These are phyloP conservation scores for Sporothrix pseudoabietina DNA, from an alignment of 2,329 filamentous ascomycete species.

Conservation along the genomic window DNA sequence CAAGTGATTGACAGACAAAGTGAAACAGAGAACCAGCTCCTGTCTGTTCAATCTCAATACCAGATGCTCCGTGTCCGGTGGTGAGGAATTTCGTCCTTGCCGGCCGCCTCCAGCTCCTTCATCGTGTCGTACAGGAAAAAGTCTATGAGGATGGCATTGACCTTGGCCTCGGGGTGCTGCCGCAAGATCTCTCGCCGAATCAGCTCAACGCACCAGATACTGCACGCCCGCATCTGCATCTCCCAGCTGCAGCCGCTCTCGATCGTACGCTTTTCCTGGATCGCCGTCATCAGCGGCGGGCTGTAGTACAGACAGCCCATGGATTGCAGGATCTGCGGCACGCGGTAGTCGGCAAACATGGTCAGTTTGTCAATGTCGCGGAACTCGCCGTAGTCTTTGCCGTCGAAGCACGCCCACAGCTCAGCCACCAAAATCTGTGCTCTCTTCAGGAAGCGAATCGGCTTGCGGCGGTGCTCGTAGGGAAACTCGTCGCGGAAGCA, in stretches of 20 bases:
- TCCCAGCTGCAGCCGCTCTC: constrained; percentile 77
- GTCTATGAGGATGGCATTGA: constrained; percentile 92
- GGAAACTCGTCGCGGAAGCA: constrained; percentile 82
- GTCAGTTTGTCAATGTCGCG: constrained; percentile 92
- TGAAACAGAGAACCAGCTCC: no score
- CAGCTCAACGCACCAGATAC: constrained; percentile 94
- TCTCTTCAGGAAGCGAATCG: constrained; percentile 84
- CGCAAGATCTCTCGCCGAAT: constrained; percentile 78
- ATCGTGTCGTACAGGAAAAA: constrained; percentile 96
- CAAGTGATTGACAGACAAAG: background rate
- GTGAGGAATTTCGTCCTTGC: constrained; percentile 69
- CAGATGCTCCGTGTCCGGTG: constrained; percentile 92
- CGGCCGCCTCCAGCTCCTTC: constrained; percentile 74
- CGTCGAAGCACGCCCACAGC: constrained; percentile 93
- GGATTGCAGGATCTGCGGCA: constrained; percentile 87
- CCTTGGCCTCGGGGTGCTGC: constrained; percentile 67
- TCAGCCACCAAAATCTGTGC: constrained; percentile 96
- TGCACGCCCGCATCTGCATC: constrained; percentile 83
- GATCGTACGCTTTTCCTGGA: constrained; percentile 66
- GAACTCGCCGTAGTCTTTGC: constrained; percentile 76
- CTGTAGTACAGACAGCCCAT: constrained; percentile 84
- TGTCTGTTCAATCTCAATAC: constrained; percentile 54
- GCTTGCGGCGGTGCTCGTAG: constrained; percentile 70
- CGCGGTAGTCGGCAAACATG: constrained; percentile 97
- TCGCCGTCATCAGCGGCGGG: constrained; percentile 71